Percentiles rank a stretch among this genome's conserved stretches.
Evolutionary conservation across 2,329 filamentous ascomycete genomes (phyloP).

Genomic region (Stachybotrys chartarum): DNA sequence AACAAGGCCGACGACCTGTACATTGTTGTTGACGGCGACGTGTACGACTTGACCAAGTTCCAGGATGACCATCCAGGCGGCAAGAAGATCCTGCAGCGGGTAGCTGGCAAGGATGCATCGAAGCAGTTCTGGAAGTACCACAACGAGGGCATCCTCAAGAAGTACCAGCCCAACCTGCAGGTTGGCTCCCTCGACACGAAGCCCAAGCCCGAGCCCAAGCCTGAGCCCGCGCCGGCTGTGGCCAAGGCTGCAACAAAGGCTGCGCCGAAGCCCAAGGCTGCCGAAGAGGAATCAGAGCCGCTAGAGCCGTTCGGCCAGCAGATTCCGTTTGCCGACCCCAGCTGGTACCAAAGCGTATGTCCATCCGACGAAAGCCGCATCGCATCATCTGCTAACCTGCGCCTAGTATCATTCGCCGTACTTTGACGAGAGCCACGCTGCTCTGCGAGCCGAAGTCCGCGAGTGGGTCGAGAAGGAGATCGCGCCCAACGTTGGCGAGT

Average conservation of each 20-base stretch:
- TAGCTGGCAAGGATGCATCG: conserved; percentile 59
- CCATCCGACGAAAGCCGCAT: neutral
- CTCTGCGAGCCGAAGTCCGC: conserved; percentile 82
- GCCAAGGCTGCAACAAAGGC: conserved; percentile 23
- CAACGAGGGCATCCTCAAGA: conserved; percentile 82
- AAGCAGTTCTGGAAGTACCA: conserved; percentile 71
- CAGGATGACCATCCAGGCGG: conserved; percentile 73
- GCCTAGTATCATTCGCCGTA: conserved; percentile 87
- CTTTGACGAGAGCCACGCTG: conserved; percentile 89
- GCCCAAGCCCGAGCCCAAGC: conserved; percentile 54
- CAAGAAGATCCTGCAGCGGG: conserved; percentile 58
- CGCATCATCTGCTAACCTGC: neutral
- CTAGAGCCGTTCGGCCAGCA: conserved; percentile 80
- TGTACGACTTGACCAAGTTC: conserved; percentile 89
- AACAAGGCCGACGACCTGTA: conserved; percentile 82
- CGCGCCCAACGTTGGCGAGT: conserved; percentile 87
- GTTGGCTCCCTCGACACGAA: conserved; percentile 87
- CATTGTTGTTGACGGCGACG: conserved; percentile 89
- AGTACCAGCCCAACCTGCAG: conserved; percentile 70
- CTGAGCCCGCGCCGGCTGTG: conserved; percentile 37
- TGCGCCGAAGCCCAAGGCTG: conserved; percentile 26
- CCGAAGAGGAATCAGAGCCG: conserved; percentile 52
- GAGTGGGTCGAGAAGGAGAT: conserved; percentile 87
- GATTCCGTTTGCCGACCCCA: conserved; percentile 86
- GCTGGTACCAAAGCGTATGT: conserved; percentile 88